Conservation (phyloP, 2,329 filamentous ascomycete species). For the Pyricularia sp. region DNA sequence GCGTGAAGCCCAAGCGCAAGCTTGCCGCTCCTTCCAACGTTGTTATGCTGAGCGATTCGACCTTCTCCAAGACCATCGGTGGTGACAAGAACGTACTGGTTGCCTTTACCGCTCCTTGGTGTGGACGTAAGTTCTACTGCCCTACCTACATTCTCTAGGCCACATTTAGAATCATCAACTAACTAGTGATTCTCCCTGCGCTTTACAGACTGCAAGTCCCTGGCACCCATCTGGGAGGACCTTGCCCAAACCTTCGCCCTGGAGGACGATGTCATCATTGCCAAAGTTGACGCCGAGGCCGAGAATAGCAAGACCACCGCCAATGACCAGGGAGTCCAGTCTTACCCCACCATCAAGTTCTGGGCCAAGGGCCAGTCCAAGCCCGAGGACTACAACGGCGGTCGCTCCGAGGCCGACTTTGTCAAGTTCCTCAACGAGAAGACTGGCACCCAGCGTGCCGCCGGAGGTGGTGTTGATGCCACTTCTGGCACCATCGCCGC, state of each 20-base stretch:
- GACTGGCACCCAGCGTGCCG: conserved; percentile 74
- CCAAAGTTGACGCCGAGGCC: conserved; percentile 91
- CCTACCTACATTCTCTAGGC: not conserved
- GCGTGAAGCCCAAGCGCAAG: conserved; percentile 70
- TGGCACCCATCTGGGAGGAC: conserved; percentile 85
- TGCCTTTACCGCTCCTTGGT: conserved; percentile 97
- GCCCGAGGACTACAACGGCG: conserved; percentile 62
- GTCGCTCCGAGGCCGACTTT: conserved; percentile 67
- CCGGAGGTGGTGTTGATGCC: conserved; percentile 70
- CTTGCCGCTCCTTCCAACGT: conserved; percentile 65
- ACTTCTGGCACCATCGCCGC: conserved; percentile 73
- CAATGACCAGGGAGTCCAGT: conserved; percentile 65
- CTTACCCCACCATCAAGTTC: conserved; percentile 97
- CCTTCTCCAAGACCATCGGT: conserved; percentile 71
- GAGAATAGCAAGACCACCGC: conserved; percentile 75
- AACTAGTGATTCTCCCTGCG: not conserved
- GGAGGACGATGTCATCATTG: conserved; percentile 74
- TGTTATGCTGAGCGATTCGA: conserved; percentile 67
- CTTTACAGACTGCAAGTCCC: conserved; percentile 80
- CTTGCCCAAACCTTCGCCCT: conserved; percentile 69
- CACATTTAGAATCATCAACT: not conserved
- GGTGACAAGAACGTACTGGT: conserved; percentile 84
- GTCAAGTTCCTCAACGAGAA: conserved; percentile 80
- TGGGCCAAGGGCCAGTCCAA: conserved; percentile 79
- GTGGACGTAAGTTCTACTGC: conserved; percentile 69